Percentiles rank a stretch among this genome's conserved stretches.
phyloP scores from a whole-genome alignment of 179 eudicot species.

The Beta lomatogona region DNA sequence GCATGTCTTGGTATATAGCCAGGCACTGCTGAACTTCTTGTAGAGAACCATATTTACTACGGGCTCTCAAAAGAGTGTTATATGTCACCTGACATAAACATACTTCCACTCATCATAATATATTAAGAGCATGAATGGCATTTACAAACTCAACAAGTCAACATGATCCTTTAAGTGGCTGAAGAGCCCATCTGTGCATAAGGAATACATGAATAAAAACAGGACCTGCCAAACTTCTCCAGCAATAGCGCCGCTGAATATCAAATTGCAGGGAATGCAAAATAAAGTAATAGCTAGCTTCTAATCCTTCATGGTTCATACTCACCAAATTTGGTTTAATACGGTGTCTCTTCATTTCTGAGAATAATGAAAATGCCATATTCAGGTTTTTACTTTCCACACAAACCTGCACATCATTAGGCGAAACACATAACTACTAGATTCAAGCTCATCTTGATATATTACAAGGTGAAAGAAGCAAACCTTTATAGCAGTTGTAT shows the following conservation, averaged over 20 bases:
- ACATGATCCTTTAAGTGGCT: background rate
- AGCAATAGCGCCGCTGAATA: background rate
- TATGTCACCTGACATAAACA: conserved; percentile 76
- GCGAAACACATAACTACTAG: conserved; percentile 1
- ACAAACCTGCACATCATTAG: conserved; percentile 54
- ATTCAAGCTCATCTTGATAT: background rate
- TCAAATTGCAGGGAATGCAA: background rate
- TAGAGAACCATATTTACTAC: conserved; percentile 75
- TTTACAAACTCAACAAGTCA: conserved; percentile 16
- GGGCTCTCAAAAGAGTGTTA: conserved; percentile 83
- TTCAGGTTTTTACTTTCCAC: conserved; percentile 57
- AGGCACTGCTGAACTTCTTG: conserved; percentile 89
- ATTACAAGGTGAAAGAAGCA: background rate
- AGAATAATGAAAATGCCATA: conserved; percentile 71
- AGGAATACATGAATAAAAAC: background rate
- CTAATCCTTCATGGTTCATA: background rate
- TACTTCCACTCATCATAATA: conserved; percentile 15
- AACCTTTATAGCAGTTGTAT: conserved; percentile 93
- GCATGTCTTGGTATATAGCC: conserved; percentile 89
- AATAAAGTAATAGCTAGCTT: background rate
- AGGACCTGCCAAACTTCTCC: conserved; percentile 12
- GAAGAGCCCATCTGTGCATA: background rate
- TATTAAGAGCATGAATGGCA: background rate
- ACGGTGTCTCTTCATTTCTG: conserved; percentile 73
- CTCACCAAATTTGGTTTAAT: conserved; percentile 85